These are phyloP conservation scores for Cladosporium velox DNA, from an alignment of 2,329 filamentous ascomycete genomes.

Conservation along the genomic window DNA sequence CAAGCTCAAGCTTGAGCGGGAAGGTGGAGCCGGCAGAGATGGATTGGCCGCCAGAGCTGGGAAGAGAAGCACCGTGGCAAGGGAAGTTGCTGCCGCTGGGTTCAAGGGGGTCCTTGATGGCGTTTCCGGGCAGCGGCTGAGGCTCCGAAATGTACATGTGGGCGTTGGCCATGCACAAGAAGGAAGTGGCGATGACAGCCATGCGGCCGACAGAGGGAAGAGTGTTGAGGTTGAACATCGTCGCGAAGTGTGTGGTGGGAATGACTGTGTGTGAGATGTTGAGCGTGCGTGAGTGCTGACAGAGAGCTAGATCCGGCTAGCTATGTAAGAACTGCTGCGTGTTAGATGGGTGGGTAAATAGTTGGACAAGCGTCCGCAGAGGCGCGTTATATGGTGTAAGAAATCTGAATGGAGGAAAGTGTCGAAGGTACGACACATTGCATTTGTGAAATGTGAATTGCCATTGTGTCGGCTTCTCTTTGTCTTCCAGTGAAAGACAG, in stretches of 20 bases:
- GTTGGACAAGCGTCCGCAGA: background rate
- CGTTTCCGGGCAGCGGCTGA: slow-evolving; percentile 56
- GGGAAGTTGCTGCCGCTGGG: slow-evolving; percentile 70
- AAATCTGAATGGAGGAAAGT: background rate
- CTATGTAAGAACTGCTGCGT: background rate
- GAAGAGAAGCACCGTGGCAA: slow-evolving; percentile 67
- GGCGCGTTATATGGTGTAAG: background rate
- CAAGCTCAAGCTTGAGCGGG: slow-evolving; percentile 59
- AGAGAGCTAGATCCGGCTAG: slow-evolving; percentile 20
- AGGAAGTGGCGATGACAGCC: slow-evolving; percentile 51
- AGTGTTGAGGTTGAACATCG: slow-evolving; percentile 38
- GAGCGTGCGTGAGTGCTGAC: slow-evolving; percentile 15
- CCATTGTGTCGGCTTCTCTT: background rate
- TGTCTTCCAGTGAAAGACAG: background rate
- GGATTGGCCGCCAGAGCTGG: slow-evolving; percentile 49
- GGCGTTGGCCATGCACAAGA: slow-evolving; percentile 64
- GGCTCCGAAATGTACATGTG: slow-evolving; percentile 77
- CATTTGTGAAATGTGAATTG: background rate
- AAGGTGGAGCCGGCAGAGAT: slow-evolving; percentile 66
- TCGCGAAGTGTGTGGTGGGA: slow-evolving; percentile 15
- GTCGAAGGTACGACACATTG: background rate
- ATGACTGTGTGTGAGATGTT: slow-evolving; percentile 21
- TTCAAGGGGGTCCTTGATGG: slow-evolving; percentile 64
- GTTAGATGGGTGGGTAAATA: background rate
- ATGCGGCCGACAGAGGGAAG: slow-evolving; percentile 53